phyloP scores from a whole-genome alignment of 805 yeast genomes.

The Candida arabinofermentans region DNA sequence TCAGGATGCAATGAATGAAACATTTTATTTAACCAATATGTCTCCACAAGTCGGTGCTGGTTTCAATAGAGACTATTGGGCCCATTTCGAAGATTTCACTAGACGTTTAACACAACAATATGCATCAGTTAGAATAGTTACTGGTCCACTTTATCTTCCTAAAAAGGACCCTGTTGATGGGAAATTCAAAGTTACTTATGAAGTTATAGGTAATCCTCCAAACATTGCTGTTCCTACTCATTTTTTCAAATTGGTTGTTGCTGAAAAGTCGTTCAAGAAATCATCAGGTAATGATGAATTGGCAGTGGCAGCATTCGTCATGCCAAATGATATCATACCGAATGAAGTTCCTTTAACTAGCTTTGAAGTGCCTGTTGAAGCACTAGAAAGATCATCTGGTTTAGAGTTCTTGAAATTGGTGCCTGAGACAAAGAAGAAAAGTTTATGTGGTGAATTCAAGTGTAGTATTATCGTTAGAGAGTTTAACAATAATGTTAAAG shows the following conservation, averaged over 20 bases:
- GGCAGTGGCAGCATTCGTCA: slow-evolving; percentile 87
- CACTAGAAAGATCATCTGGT: slow-evolving; percentile 84
- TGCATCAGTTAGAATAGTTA: slow-evolving; percentile 75
- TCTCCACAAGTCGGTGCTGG: slow-evolving; percentile 98
- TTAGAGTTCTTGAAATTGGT: slow-evolving; percentile 71
- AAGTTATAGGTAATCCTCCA: slow-evolving; percentile 95
- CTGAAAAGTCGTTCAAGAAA: slow-evolving; percentile 51
- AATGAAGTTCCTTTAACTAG: slow-evolving; percentile 66
- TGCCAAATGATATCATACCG: slow-evolving; percentile 81
- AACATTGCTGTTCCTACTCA: slow-evolving; percentile 97
- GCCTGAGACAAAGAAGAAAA: slow-evolving; percentile 50
- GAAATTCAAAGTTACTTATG: slow-evolving; percentile 79
- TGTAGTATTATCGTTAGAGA: slow-evolving; percentile 84
- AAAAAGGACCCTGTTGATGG: slow-evolving; percentile 69
- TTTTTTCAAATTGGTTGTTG: slow-evolving; percentile 86
- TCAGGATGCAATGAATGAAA: slow-evolving; percentile 92
- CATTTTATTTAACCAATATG: slow-evolving; percentile 85
- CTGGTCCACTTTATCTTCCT: slow-evolving; percentile 93
- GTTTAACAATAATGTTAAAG: slow-evolving; percentile 45
- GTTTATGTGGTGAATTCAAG: slow-evolving; percentile 72
- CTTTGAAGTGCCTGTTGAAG: slow-evolving; percentile 87
- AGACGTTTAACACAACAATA: slow-evolving; percentile 72
- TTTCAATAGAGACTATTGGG: slow-evolving; percentile 97
- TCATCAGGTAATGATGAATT: slow-evolving; percentile 39
- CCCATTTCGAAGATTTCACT: slow-evolving; percentile 87